Base-by-base conservation (phyloP, 2,329 filamentous ascomycete species). In the Geosmithia morbida region DNA sequence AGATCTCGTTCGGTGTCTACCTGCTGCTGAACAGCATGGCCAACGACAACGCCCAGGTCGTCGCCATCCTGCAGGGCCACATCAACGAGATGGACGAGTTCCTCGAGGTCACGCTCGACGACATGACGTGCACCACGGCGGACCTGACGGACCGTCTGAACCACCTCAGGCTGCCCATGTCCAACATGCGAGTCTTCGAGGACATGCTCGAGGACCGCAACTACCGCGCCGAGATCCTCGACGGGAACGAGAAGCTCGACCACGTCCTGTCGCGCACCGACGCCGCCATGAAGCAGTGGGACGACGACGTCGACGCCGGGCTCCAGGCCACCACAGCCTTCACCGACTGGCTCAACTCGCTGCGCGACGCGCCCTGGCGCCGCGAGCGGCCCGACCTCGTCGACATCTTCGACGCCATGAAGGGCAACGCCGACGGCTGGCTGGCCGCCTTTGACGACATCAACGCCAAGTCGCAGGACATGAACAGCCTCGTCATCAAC, bases 11-110 rank as follows among this genome's bases (percentile, higher is more conserved):
- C 62, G 90, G 92, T 18, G 82, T 97, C 39, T 89, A 96, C 61
- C 71, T 97, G 43, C 67, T 97, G 49, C 78, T 94, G 48, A 82
- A 89, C 57, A 81, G 82, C 51, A 78, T 94, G 61, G 89, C 92
- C 47, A 94, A 90, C 63, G 94, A 87, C 54, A 85, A 94, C 54
- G 74, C 80, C 33, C 86, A 94, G 60, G 90, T 96, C 13, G 82
- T 95, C 52, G 81, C 75, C 53, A 97, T 97, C 47, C 71, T 97
- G 48, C 87, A 96, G 59, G 81, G 79, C 14, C 90, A 97, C 62
- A 92, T 97, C 51, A 86, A 95, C 58, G 90, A 97, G 62, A 79
- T 97, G 29, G 92, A 97, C 63, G 82, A 84, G 56, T 96, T 95
- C 57, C 69, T 97, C 33, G 87, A 94, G 61, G 79, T 85, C 17